Conservation (phyloP, 2,329 filamentous ascomycete species). For the Trichoderma simmonsii region DNA sequence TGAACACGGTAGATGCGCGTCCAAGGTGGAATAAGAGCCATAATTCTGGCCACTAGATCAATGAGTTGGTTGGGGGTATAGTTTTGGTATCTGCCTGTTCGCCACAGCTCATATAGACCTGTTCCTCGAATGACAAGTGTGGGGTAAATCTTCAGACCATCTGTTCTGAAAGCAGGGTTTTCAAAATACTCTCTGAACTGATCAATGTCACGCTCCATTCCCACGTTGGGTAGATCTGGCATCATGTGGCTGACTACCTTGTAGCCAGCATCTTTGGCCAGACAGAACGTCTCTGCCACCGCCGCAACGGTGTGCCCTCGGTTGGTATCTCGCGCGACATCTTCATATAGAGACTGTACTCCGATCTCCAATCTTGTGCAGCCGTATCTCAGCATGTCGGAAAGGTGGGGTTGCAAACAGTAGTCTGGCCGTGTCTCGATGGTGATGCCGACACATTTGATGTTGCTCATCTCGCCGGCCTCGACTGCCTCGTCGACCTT, state of each 20-base stretch:
- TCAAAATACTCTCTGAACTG: conserved; percentile 98
- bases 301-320: conserved; percentile 92
- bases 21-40: conserved; percentile 94
- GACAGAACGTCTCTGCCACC: conserved; percentile 92
- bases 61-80: conserved; percentile 97
- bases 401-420: conserved; percentile 91
- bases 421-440: conserved; percentile 98
- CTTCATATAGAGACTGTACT: conserved; percentile 95
- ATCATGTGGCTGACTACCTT: conserved; percentile 99
- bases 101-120: conserved; percentile 94
- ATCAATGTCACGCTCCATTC: conserved; percentile 95
- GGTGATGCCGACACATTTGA: conserved; percentile 97
- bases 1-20: conserved; percentile 98
- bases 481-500: conserved; percentile 94
- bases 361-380: conserved; percentile 93
- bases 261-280: conserved; percentile 97
- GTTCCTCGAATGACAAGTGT: conserved; percentile 96
- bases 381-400: conserved; percentile 95
- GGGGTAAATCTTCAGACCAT: conserved; percentile 96
- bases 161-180: conserved; percentile 91
- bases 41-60: conserved; percentile 91
- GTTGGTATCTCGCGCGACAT: conserved; percentile 97
- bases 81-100: conserved; percentile 95
- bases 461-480: conserved; percentile 92
- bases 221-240: conserved; percentile 96